Conservation (phyloP, 192 early-diverging fungal genomes). For the Coemansia interrupta region DNA sequence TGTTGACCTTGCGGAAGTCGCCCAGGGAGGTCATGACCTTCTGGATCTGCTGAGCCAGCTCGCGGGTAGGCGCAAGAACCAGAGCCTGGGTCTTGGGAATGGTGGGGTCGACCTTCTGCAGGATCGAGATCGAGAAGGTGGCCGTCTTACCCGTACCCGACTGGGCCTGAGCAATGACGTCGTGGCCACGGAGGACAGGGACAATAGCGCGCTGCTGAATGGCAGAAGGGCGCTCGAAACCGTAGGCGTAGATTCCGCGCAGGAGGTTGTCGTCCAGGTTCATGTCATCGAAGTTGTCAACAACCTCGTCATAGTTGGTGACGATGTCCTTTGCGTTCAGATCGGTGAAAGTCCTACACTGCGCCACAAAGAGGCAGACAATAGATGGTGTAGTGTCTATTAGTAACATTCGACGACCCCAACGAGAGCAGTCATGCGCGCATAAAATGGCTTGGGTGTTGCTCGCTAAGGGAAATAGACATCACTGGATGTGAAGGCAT, state of each 20-base stretch:
- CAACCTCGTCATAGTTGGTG: conserved; percentile 94
- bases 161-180: conserved; percentile 99
- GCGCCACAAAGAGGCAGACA: neutral
- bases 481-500: too few species aligned
- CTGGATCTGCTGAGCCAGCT: conserved; percentile 97
- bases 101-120: conserved; percentile 84
- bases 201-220: conserved; percentile 97
- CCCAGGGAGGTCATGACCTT: conserved; percentile 92
- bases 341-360: conserved; percentile 22
- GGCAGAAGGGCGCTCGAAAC: conserved; percentile 94
- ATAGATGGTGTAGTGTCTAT: too few species aligned
- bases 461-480: too few species aligned
- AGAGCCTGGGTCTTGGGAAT: conserved; percentile 87
- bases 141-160: conserved; percentile 99
- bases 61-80: conserved; percentile 95
- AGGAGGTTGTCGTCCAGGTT: conserved; percentile 83
- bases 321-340: conserved; percentile 52
- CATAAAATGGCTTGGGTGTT: too few species aligned
- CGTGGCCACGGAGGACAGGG: conserved; percentile 90
- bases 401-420: too few species aligned
- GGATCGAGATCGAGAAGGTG: conserved; percentile 98
- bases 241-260: conserved; percentile 97
- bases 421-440: too few species aligned
- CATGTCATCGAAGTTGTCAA: conserved; percentile 97
- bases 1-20: conserved; percentile 92